Evolutionary conservation across 2,329 filamentous ascomycete genomes (phyloP).

Genomic region (Fusarium drepaniforme): DNA sequence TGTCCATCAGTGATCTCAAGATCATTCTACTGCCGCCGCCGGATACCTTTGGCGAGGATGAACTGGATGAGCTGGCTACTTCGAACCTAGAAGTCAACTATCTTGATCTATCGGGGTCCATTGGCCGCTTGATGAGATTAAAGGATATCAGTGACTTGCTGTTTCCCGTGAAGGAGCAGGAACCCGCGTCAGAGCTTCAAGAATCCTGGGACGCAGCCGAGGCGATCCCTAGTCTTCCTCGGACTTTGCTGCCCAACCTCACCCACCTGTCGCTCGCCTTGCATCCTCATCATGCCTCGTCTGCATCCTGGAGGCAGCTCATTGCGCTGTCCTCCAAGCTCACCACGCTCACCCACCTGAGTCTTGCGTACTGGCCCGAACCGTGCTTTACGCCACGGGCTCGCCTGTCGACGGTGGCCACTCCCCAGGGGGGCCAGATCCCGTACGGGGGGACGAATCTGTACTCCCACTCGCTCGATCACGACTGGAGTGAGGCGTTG

Average conservation of each 20-base stretch:
- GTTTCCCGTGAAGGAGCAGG: constrained; percentile 51
- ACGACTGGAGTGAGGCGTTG: constrained; percentile 71
- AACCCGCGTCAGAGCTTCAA: constrained; percentile 47
- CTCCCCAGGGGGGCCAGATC: constrained; percentile 57
- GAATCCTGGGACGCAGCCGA: constrained; percentile 67
- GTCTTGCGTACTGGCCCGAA: constrained; percentile 72
- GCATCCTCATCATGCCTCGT: constrained; percentile 47
- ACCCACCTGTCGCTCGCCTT: constrained; percentile 72
- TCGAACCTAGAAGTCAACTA: constrained; percentile 56
- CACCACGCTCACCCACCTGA: constrained; percentile 69
- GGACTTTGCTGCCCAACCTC: constrained; percentile 64
- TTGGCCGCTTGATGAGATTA: constrained; percentile 63
- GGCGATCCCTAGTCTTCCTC: constrained; percentile 47
- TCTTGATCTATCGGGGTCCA: constrained; percentile 66
- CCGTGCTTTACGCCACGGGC: constrained; percentile 69
- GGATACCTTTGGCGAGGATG: constrained; percentile 42
- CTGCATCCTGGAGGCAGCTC: constrained; percentile 70
- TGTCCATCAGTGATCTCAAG: constrained; percentile 64
- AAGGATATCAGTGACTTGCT: constrained; percentile 66
- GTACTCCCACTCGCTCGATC: constrained; percentile 69
- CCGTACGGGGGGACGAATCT: constrained; percentile 67
- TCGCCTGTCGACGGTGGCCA: constrained; percentile 59
- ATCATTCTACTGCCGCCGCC: constrained; percentile 56
- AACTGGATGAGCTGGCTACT: constrained; percentile 39
- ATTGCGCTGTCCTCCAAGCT: constrained; percentile 65